A percentile compares a stretch with the other conserved stretches of the same genome.
phyloP scores from a whole-genome alignment of 2,329 filamentous ascomycete genomes.

The Leptographium lundbergii region DNA sequence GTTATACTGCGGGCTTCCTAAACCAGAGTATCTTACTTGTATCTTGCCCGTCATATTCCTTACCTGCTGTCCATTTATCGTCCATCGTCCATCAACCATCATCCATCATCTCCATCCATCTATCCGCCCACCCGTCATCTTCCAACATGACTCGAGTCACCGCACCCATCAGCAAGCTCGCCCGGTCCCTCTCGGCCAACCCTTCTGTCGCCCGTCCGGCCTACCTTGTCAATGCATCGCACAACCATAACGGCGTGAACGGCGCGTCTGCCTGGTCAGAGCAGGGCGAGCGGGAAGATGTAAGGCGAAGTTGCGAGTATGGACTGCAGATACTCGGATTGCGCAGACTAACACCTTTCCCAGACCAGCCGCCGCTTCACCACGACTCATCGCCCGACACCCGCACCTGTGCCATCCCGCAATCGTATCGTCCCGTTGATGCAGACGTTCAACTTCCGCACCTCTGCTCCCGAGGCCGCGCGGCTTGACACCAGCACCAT shows the following conservation, averaged over 20 bases:
- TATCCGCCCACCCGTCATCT: neutral
- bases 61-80: neutral
- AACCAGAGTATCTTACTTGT: neutral
- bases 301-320: conserved; percentile 11
- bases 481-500: conserved; percentile 25
- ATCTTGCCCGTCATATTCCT: neutral
- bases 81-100: neutral
- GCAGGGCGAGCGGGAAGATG: conserved; percentile 28
- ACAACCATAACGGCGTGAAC: conserved; percentile 21
- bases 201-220: conserved; percentile 22
- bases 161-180: conserved; percentile 34
- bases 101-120: neutral
- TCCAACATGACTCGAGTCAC: conserved; percentile 36
- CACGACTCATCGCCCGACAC: conserved; percentile 34
- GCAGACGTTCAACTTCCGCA: conserved; percentile 52
- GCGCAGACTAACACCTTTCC: neutral
- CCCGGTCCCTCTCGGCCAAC: conserved; percentile 32
- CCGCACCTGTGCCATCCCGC: conserved; percentile 27
- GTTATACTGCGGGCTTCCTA: neutral
- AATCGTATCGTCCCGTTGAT: conserved; percentile 42
- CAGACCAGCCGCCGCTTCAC: conserved; percentile 25
- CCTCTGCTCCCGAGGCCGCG: conserved; percentile 27
- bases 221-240: conserved; percentile 11
- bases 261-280: conserved; percentile 30
- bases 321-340: neutral